Evolutionary conservation across 192 early-diverging fungal species (phyloP), one percentile per base, ranked within the genome.

Genomic region (Neocallimastix lanati): DNA sequence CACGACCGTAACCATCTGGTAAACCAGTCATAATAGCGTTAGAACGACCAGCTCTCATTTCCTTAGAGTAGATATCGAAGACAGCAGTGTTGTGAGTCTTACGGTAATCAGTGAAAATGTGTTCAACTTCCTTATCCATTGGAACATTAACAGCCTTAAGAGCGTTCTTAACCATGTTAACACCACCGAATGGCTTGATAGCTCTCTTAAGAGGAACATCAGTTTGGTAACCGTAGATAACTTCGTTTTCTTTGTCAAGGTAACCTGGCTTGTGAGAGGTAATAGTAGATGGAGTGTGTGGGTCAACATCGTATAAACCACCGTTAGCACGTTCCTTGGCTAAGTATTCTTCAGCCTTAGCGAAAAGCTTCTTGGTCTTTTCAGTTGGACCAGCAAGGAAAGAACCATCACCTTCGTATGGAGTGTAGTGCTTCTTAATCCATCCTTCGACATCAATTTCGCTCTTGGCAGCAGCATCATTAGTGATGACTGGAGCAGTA

Each of bases 41-140:
- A 21, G 78, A 80, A 58, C 81, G 81, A 29, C 81, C 81, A 77
- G 81, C 1, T 36, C 81, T 38, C 81, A 81, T 81, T 40, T 81
- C 81, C 37, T 29, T 29, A 15, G 81, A 82, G 81, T 81, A 81
- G 9, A 81, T 25, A 77, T 81, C 81, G 36, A 81, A 81, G 29
- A 81, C 81, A 30, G 81, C 81, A 12, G 81, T 82, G 82, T 81
- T 81, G 82, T 81, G 81, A 18, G 81, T 81, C 78, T 81, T 81
- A 28, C 81, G 81, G 82, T 82, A 50, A 27, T 81, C 79, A 29
- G 81, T 7, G 50, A 67, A 81, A 58, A 81, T 82, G 30, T 81
- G 37, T 29, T 81, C 28, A 7, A 81, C 81, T 29, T 30, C 28
- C 28, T 80, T 80, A 82, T 81, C 81, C 40, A 78, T 81, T 35